phyloP scores from a whole-genome alignment of 768 basidiomycete species.

The Boletus bicolor region DNA sequence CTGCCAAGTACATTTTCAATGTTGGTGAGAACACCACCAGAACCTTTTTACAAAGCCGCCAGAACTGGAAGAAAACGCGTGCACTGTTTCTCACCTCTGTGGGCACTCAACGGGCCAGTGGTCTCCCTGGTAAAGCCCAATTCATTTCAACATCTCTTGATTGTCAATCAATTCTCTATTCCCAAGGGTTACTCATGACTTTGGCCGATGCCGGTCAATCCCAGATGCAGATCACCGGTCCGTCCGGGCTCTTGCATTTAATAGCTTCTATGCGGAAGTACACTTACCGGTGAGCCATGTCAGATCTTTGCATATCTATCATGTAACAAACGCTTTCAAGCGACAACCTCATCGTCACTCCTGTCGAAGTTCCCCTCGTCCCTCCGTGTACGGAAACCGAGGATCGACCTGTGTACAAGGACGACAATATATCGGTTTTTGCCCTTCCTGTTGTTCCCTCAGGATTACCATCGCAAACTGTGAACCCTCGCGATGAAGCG shows the following conservation, averaged over 20 bases:
- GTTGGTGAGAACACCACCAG: constrained; percentile 78
- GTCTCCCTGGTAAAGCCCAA: constrained; percentile 62
- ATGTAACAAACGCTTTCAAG: constrained; percentile 30
- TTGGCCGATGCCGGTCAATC: constrained; percentile 67
- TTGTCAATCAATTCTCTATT: background rate
- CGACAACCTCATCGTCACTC: constrained; percentile 47
- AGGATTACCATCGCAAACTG: background rate
- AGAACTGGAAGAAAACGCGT: constrained; percentile 63
- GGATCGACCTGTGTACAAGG: constrained; percentile 50
- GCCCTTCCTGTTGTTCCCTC: constrained; percentile 47
- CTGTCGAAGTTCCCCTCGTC: constrained; percentile 40
- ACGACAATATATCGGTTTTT: constrained; percentile 64
- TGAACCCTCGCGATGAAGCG: background rate
- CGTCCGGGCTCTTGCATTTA: constrained; percentile 66
- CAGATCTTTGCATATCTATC: background rate
- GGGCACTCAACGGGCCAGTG: constrained; percentile 59
- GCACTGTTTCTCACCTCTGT: constrained; percentile 72
- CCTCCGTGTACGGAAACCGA: constrained; percentile 17
- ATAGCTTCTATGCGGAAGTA: constrained; percentile 70
- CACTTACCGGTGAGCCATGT: constrained; percentile 51
- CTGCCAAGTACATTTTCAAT: constrained; percentile 86
- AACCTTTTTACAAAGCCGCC: constrained; percentile 63
- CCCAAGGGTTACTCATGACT: constrained; percentile 71
- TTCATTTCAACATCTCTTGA: background rate
- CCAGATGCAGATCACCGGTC: constrained; percentile 64